Evolutionary conservation across 768 basidiomycete genomes (phyloP).

Genomic region (Dacryopinax spathularia): DNA sequence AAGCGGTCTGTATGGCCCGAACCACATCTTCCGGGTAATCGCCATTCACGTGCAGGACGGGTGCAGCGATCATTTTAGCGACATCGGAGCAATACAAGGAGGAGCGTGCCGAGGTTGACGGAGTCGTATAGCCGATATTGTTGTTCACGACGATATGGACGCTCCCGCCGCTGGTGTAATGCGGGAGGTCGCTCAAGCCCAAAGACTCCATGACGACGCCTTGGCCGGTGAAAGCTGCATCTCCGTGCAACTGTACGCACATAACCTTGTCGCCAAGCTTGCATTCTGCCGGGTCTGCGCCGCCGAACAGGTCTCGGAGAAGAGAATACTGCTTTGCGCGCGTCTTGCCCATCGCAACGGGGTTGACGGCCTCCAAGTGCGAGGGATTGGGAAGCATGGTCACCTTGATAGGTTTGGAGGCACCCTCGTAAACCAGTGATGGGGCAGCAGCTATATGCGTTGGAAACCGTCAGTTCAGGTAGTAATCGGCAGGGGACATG

Average conservation of each 20-base stretch:
- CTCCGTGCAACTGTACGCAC: slow-evolving; percentile 83
- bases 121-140: slow-evolving; percentile 87
- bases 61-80: slow-evolving; percentile 81
- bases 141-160: slow-evolving; percentile 76
- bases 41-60: slow-evolving; percentile 81
- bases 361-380: slow-evolving; percentile 74
- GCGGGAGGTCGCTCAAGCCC: slow-evolving; percentile 79
- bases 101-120: slow-evolving; percentile 68
- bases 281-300: slow-evolving; percentile 31
- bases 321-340: slow-evolving; percentile 81
- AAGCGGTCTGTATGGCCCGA: slow-evolving; percentile 73
- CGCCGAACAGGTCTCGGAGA: slow-evolving; percentile 34
- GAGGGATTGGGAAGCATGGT: slow-evolving; percentile 71
- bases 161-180: slow-evolving; percentile 81
- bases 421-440: slow-evolving; percentile 40
- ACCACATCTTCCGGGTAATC: slow-evolving; percentile 85
- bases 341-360: slow-evolving; percentile 77
- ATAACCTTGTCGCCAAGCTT: slow-evolving; percentile 54
- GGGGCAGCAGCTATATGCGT: slow-evolving; percentile 45
- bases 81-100: slow-evolving; percentile 78
- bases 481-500: not conserved
- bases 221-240: slow-evolving; percentile 83
- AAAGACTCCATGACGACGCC: slow-evolving; percentile 81
- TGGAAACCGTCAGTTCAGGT: not conserved
- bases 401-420: slow-evolving; percentile 42